Base-by-base conservation (phyloP, 176 grass and related monocot genomes). In the Otatea glauca region DNA sequence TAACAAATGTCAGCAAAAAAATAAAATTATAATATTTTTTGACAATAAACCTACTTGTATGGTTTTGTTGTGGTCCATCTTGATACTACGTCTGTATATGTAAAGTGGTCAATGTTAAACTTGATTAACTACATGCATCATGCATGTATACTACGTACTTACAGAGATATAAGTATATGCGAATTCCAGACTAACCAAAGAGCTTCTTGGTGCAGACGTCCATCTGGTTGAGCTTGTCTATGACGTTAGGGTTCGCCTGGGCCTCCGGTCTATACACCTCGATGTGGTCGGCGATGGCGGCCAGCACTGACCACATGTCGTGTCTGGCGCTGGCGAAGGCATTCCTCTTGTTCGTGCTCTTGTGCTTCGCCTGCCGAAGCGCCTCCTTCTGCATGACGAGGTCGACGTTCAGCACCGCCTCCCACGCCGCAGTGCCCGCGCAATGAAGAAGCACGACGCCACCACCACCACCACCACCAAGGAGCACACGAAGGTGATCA, bases 301-400 rank as follows among this genome's bases (percentile, higher is more conserved):
- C 58, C 0, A 97, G 87, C 29, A 86, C 67, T 17, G 89, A 93
- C 0, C 91, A 86, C 13, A 93, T 86, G 60, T 97, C 92, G 18
- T 97, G 95, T 64, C 89, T 97, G 32, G 90, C 91, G 34, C 79
- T 79, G 29, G 85, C 79, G 51, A 97, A 89, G 18, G 95, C 89
- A 18, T 94, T 87, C 77, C 86, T 97, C 29, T 97, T 97, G 74
- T 97, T 97, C 95, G 94, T 91, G 66, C 88, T 93, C 75, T 93
- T 97, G 60, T 85, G 86, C 81, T 97, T 92, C 29, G 90, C 92
- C 59, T 94, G 95, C 55, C 76, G 81, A 17, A 29, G 89, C 47
- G 78, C 88, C 79, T 93, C 95, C 75, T 29, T 29, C 29, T 39
- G 86, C 54, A 39, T 83, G 18, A 91, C 85, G 12, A 94, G 78